Percentiles rank a stretch among this genome's conserved stretches.
phyloP scores from a whole-genome alignment of 495 filamentous ascomycete species.

The Delitschia confertaspora region DNA sequence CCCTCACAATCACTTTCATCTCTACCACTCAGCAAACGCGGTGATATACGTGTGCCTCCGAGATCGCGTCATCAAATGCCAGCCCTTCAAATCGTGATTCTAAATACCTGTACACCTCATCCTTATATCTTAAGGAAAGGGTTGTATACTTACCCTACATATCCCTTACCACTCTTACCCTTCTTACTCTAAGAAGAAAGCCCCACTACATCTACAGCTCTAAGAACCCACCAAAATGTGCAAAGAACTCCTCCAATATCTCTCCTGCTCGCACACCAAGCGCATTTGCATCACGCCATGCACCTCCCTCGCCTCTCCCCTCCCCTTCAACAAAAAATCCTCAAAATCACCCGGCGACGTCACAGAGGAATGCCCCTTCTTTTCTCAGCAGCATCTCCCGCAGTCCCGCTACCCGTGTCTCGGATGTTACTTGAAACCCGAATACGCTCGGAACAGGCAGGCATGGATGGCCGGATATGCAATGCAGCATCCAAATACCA shows the following conservation, averaged over 20 bases:
- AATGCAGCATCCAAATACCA: slow-evolving; percentile 1
- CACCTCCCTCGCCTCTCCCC: neutral
- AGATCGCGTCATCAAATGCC: too few species aligned
- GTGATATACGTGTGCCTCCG: too few species aligned
- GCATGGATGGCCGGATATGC: slow-evolving; percentile 9
- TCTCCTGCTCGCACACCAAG: slow-evolving; percentile 10
- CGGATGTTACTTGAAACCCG: slow-evolving; percentile 10
- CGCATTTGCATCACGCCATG: slow-evolving; percentile 12
- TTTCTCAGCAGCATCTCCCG: neutral
- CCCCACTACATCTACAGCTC: neutral
- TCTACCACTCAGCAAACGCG: too few species aligned
- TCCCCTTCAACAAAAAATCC: neutral
- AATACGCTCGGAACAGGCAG: neutral
- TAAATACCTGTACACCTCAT: too few species aligned
- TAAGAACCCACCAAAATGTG: slow-evolving; percentile 7
- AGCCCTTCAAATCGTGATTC: too few species aligned
- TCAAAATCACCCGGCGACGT: neutral
- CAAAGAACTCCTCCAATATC: slow-evolving; percentile 9
- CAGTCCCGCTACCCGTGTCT: slow-evolving; percentile 2
- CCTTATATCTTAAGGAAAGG: too few species aligned
- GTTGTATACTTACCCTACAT: too few species aligned
- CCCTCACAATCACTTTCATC: too few species aligned
- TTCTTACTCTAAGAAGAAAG: neutral
- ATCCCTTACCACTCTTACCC: too few species aligned
- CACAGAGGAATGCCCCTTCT: neutral